Conservation (phyloP, 2,329 filamentous ascomycete genomes). For the Setomelanomma holmii region DNA sequence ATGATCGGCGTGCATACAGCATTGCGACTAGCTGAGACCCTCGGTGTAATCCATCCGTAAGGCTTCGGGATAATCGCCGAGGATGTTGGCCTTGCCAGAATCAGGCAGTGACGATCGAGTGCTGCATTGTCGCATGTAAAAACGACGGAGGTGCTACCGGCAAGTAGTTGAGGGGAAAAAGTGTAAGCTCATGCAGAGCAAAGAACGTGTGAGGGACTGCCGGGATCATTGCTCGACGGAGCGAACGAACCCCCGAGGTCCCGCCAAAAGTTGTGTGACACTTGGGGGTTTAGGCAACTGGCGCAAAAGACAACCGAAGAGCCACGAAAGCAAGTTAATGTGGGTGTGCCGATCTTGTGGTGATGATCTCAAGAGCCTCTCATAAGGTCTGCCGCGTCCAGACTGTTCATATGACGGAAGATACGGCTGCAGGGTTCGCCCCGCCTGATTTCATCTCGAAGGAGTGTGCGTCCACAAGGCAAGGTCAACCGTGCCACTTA, state of each 20-base stretch:
- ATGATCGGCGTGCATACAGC: background rate
- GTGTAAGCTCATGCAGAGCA: background rate
- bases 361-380: conserved; percentile 8
- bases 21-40: background rate
- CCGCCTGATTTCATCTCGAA: background rate
- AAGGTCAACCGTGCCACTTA: conserved; percentile 10
- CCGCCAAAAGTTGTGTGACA: background rate
- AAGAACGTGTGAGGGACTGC: background rate
- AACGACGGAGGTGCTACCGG: background rate
- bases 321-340: background rate
- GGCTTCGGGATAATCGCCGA: too few species aligned
- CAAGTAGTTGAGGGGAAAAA: background rate
- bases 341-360: conserved; percentile 4
- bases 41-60: background rate
- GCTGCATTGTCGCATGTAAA: background rate
- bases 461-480: background rate
- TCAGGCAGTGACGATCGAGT: background rate
- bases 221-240: background rate
- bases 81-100: background rate
- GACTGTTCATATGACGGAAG: conserved; percentile 10
- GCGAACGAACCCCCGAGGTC: background rate
- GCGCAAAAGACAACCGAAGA: background rate
- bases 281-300: conserved; percentile 1
- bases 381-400: conserved; percentile 3
- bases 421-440: conserved; percentile 3